phyloP scores from a whole-genome alignment of 768 basidiomycete genomes.

The Mycena kentingensis region DNA sequence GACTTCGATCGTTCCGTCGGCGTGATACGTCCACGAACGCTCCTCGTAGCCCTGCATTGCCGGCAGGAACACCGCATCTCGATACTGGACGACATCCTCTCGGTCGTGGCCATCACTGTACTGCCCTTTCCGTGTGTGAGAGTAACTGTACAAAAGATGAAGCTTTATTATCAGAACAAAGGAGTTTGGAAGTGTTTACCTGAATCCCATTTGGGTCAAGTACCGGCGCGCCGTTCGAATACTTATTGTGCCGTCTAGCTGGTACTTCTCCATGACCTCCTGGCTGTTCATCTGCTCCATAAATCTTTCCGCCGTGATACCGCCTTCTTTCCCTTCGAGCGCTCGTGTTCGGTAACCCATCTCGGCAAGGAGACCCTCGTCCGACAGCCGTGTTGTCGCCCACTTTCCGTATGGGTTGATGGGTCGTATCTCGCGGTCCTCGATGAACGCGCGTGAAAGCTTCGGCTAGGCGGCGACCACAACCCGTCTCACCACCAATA shows the following conservation, averaged over 20 bases:
- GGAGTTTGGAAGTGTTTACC: slow-evolving; percentile 9
- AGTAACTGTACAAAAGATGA: neutral
- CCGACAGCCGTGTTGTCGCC: slow-evolving; percentile 15
- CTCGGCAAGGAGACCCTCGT: slow-evolving; percentile 23
- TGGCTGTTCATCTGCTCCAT: slow-evolving; percentile 18
- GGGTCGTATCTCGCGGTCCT: slow-evolving; percentile 6
- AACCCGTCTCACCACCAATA: slow-evolving; percentile 1
- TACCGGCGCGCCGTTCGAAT: slow-evolving; percentile 28
- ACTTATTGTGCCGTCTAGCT: slow-evolving; percentile 24
- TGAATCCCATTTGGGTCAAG: slow-evolving; percentile 28
- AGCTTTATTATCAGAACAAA: neutral
- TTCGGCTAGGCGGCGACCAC: slow-evolving; percentile 6
- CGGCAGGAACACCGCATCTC: slow-evolving; percentile 27
- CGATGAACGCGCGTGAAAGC: slow-evolving; percentile 8
- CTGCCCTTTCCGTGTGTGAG: slow-evolving; percentile 25
- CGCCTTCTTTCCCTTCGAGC: slow-evolving; percentile 18
- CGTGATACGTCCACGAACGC: slow-evolving; percentile 9
- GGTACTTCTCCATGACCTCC: slow-evolving; percentile 17
- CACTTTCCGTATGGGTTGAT: slow-evolving; percentile 17
- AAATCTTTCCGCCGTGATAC: slow-evolving; percentile 26
- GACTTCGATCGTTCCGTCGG: slow-evolving; percentile 6
- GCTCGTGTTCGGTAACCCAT: slow-evolving; percentile 16
- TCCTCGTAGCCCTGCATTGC: slow-evolving; percentile 13
- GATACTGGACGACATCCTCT: slow-evolving; percentile 33
- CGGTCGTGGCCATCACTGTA: slow-evolving; percentile 33